Evolutionary conservation across 2,329 filamentous ascomycete genomes (phyloP).

Genomic region (Pseudogymnoascus sp.): DNA sequence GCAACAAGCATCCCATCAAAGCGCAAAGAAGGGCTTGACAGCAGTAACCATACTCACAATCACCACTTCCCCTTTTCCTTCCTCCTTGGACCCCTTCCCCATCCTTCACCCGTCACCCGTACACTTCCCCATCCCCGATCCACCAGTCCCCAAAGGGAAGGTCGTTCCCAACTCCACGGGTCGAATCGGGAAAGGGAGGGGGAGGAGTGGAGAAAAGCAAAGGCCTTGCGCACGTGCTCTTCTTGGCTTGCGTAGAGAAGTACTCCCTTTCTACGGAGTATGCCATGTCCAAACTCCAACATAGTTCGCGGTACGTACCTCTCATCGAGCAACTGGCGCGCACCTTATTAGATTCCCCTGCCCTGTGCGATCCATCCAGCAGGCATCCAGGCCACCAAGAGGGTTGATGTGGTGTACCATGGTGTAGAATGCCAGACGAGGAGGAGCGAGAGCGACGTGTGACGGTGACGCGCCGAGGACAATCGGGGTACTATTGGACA

Average conservation of each 20-base stretch:
- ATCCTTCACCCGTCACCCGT: background rate
- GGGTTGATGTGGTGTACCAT: background rate
- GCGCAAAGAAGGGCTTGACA: background rate
- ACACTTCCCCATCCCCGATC: background rate
- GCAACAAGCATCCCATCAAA: background rate
- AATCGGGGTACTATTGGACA: background rate
- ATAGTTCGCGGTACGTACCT: background rate
- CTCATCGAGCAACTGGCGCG: background rate
- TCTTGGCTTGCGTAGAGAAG: background rate
- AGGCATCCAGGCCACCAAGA: background rate
- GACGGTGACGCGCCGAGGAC: background rate
- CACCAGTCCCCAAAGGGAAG: slow-evolving; percentile 3
- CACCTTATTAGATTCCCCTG: slow-evolving; percentile 3
- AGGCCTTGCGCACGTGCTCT: background rate
- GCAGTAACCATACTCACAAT: background rate
- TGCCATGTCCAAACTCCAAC: background rate
- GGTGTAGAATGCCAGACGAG: background rate
- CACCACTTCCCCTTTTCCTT: background rate
- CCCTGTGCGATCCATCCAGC: background rate
- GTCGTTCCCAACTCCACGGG: background rate
- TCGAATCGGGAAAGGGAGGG: background rate
- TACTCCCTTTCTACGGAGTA: background rate
- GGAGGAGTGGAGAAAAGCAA: background rate
- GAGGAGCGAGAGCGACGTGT: background rate
- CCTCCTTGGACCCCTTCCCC: background rate